Evolutionary conservation across 768 basidiomycete genomes (phyloP).

Genomic region (Tylopilus subfusipes): DNA sequence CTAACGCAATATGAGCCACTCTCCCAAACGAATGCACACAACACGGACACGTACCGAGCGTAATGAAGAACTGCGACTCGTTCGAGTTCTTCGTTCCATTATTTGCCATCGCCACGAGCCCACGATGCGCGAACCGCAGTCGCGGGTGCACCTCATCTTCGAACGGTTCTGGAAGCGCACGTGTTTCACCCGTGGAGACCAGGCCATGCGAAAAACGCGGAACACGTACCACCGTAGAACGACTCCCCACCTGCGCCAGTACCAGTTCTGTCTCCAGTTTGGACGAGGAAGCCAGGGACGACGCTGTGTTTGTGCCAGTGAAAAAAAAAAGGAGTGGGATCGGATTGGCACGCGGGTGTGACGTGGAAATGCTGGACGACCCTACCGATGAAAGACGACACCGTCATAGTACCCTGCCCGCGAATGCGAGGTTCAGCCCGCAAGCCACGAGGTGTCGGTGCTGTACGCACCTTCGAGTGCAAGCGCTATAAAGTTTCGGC

Average conservation of each 20-base stretch:
- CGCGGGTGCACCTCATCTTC: constrained; percentile 94
- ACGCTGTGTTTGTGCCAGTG: constrained; percentile 42
- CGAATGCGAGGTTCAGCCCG: constrained; percentile 4
- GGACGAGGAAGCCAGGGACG: constrained; percentile 88
- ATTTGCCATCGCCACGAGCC: constrained; percentile 93
- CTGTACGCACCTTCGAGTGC: constrained; percentile 79
- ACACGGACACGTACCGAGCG: constrained; percentile 56
- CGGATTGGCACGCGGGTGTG: neutral
- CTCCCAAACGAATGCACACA: neutral
- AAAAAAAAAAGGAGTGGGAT: neutral
- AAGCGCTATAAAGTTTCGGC: constrained; percentile 84
- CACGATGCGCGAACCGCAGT: constrained; percentile 84
- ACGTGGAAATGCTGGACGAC: neutral
- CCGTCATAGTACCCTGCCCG: constrained; percentile 89
- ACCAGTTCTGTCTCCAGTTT: constrained; percentile 91
- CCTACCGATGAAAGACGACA: constrained; percentile 87
- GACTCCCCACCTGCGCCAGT: constrained; percentile 93
- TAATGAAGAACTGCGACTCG: constrained; percentile 94
- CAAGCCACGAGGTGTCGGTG: neutral
- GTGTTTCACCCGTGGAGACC: neutral
- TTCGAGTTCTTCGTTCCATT: constrained; percentile 84
- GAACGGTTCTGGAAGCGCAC: constrained; percentile 67
- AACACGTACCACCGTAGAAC: constrained; percentile 75
- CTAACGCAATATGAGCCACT: constrained; percentile 35
- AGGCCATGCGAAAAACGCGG: neutral